Conservation (phyloP, 148 eudicot genomes). For the Rhododendron williamsianum region DNA sequence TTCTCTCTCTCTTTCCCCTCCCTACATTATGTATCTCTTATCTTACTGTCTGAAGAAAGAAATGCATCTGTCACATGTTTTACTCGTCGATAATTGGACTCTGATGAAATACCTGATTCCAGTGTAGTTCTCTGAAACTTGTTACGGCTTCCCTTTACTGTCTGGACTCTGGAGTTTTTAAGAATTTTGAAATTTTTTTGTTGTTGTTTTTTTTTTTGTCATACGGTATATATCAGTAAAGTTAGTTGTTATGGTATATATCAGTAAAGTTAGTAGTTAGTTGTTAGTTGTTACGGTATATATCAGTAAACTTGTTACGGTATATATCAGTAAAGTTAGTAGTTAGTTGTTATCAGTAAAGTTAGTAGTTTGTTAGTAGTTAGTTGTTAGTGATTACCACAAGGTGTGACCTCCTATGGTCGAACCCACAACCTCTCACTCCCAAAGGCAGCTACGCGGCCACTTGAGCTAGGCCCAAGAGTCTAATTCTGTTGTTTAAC, state of each 20-base stretch:
- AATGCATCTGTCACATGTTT: not conserved
- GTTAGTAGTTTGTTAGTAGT: too few relatives aligned
- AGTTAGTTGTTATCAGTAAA: too few relatives aligned
- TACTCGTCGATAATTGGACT: not conserved
- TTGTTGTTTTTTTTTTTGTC: too few relatives aligned
- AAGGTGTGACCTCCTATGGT: not conserved
- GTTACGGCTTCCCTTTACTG: not conserved
- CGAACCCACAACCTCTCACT: not conserved
- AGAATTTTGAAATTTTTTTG: not conserved
- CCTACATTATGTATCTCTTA: not conserved
- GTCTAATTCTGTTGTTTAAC: not conserved
- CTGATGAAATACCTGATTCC: not conserved
- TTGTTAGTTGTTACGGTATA: too few relatives aligned
- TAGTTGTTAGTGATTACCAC: too few relatives aligned
- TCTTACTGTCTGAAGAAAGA: not conserved
- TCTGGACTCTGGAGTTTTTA: not conserved
- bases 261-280: too few relatives aligned
- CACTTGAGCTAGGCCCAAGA: not conserved
- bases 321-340: too few relatives aligned
- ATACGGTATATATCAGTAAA: too few relatives aligned
- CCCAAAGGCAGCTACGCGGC: not conserved
- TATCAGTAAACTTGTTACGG: too few relatives aligned
- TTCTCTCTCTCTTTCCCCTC: not conserved
- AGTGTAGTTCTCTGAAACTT: not conserved
- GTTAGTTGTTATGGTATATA: too few relatives aligned